Evolutionary conservation across 495 filamentous ascomycete species (phyloP).

Genomic region (Podospora sp.): DNA sequence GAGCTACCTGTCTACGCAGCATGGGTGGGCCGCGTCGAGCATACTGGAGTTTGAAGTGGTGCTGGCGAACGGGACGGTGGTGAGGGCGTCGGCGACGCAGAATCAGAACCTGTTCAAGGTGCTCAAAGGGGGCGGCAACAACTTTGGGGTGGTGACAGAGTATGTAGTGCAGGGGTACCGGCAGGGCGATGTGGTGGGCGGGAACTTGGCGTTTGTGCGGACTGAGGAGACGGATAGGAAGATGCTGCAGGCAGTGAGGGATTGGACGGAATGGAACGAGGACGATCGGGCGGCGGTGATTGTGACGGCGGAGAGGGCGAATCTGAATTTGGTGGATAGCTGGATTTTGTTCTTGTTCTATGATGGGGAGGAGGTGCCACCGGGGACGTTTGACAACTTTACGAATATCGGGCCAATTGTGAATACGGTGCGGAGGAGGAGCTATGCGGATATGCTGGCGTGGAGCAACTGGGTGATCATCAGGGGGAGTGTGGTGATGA

Average conservation of each 20-base stretch:
- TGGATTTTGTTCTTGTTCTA: slow-evolving; percentile 68
- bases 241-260: slow-evolving; percentile 54
- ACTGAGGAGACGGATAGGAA: slow-evolving; percentile 43
- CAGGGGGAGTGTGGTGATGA: slow-evolving; percentile 53
- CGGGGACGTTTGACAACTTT: slow-evolving; percentile 59
- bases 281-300: slow-evolving; percentile 61
- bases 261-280: slow-evolving; percentile 58
- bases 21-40: slow-evolving; percentile 60
- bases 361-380: slow-evolving; percentile 57
- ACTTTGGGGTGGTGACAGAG: slow-evolving; percentile 55
- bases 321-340: slow-evolving; percentile 46
- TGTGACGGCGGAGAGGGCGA: slow-evolving; percentile 54
- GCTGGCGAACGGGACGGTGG: slow-evolving; percentile 56
- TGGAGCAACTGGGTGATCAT: slow-evolving; percentile 44
- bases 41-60: slow-evolving; percentile 59
- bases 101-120: slow-evolving; percentile 47
- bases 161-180: slow-evolving; percentile 53
- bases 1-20: slow-evolving; percentile 56
- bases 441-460: slow-evolving; percentile 54
- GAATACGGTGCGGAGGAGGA: slow-evolving; percentile 54
- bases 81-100: slow-evolving; percentile 46
- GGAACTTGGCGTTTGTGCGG: slow-evolving; percentile 53
- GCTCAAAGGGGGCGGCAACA: slow-evolving; percentile 54
- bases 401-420: slow-evolving; percentile 51
- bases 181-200: slow-evolving; percentile 56